A percentile compares a stretch with the other conserved stretches of the same genome.
Evolutionary conservation across 2,329 filamentous ascomycete species (phyloP).

Genomic region (Elsinoe perseae): DNA sequence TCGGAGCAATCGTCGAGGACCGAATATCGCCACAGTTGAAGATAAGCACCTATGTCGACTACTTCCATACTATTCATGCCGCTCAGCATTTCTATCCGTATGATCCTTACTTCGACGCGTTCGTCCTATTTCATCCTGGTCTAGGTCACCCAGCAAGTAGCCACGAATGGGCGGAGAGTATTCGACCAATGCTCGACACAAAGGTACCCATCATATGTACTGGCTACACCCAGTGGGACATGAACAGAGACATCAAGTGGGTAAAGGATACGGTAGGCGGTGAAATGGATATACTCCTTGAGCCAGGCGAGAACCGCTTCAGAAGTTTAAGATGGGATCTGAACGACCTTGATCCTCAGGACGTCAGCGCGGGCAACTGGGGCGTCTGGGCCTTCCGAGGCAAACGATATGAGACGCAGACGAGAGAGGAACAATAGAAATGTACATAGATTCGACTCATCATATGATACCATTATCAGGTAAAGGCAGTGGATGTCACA

Average conservation of each 20-base stretch:
- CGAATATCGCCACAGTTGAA: constrained; percentile 83
- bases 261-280: constrained; percentile 76
- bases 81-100: constrained; percentile 87
- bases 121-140: constrained; percentile 93
- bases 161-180: constrained; percentile 87
- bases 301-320: constrained; percentile 91
- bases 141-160: constrained; percentile 88
- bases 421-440: constrained; percentile 11
- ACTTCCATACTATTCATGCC: constrained; percentile 93
- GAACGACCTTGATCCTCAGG: constrained; percentile 89
- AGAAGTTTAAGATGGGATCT: constrained; percentile 93
- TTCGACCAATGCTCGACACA: constrained; percentile 85
- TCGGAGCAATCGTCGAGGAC: constrained; percentile 89
- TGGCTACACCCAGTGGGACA: constrained; percentile 91
- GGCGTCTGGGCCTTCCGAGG: constrained; percentile 95
- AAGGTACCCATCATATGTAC: constrained; percentile 92
- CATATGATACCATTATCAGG: neutral
- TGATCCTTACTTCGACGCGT: constrained; percentile 97
- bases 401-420: constrained; percentile 71
- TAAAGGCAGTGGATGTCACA: neutral
- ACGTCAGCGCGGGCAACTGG: constrained; percentile 94
- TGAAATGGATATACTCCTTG: constrained; percentile 84
- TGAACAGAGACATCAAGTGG: constrained; percentile 87
- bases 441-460: constrained; percentile 14
- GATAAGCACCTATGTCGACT: constrained; percentile 95